Evolutionary conservation across 1,284 basidiomycete species (phyloP), one percentile per base, ranked within the genome.

Genomic region (Takashimella koratensis): DNA sequence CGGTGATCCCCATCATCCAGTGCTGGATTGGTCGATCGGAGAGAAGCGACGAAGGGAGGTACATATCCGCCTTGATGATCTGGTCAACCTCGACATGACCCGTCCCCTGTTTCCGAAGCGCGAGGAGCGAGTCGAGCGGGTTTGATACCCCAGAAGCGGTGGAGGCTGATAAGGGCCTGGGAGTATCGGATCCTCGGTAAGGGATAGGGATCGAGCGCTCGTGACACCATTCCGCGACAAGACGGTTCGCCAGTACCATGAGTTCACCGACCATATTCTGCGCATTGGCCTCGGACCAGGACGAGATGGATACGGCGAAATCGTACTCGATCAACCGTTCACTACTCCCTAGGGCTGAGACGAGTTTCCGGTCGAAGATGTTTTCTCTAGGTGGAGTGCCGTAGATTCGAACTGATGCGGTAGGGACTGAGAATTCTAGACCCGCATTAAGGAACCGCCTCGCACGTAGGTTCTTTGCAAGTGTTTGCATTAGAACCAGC

Each of bases 181-280:
- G 53, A 0, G 51, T 56, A n/a, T 12, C 11, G 10, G 24, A 20
- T 1, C 77, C 65, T 19, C 93, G 84, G 53, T 87, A 88, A 1
- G 90, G 70, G 40, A 85, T 79, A 0, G 87, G 84, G 20, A 97
- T 62, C 4, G 78, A 77, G 20, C 79, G 81, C 13, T 88, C 84
- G 20, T 71, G 62, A 51, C 84, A 84, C 75, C 88, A 94, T 30
- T 77, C 76, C 16, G 90, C 95, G 1, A 87, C 87, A 2, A 86
- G 79, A 1, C 87, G 83, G 52, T 86, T 86, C 0, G 90, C 91
- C 11, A 88, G 69, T 62, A 93, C 86, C 88, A 95, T 95, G 65
- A 82, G 78, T 73, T 97, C 92, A 0, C 86, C 79, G 5, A 98
- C 84, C 45, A 92, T 70, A 40, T 71, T 66, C 23, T 60, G 56